Percentiles rank a stretch among this genome's conserved stretches.
Evolutionary conservation across 164 flowering plant genomes (phyloP).

Genomic region (Berberis thunbergii): DNA sequence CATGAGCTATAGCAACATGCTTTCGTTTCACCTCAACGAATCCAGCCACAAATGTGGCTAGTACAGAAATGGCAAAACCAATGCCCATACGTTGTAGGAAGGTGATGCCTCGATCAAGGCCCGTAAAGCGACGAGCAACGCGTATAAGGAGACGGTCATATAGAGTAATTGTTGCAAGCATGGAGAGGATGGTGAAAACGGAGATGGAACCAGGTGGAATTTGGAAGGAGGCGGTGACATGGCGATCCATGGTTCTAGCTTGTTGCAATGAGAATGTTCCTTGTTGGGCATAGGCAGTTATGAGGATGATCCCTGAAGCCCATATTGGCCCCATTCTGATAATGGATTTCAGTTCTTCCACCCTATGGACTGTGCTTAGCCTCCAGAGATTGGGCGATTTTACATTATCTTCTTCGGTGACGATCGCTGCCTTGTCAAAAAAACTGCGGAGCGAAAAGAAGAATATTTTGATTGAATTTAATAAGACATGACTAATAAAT

Average conservation of each 20-base stretch:
- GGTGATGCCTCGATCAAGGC: constrained; percentile 65
- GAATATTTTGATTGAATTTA: too few species aligned
- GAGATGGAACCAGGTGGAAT: constrained; percentile 76
- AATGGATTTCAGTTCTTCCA: constrained; percentile 65
- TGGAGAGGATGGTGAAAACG: constrained; percentile 50
- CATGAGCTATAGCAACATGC: constrained; percentile 30
- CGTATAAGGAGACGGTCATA: constrained; percentile 64
- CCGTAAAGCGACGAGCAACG: constrained; percentile 41
- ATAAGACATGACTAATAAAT: too few species aligned
- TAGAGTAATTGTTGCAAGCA: constrained; percentile 48
- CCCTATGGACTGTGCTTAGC: constrained; percentile 65
- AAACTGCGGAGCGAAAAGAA: constrained; percentile 25
- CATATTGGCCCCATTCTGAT: constrained; percentile 81
- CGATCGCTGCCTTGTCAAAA: constrained; percentile 70
- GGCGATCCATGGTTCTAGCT: constrained; percentile 65
- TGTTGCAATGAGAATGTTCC: constrained; percentile 66
- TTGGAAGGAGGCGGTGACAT: constrained; percentile 43
- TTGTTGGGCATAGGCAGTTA: constrained; percentile 70
- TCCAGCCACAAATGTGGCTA: constrained; percentile 62
- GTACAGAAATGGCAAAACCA: constrained; percentile 48
- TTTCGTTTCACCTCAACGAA: constrained; percentile 57
- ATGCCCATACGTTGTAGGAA: constrained; percentile 70
- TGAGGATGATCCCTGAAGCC: constrained; percentile 76
- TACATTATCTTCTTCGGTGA: constrained; percentile 39
- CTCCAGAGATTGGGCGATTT: constrained; percentile 55